Evolutionary conservation across 257 asterid genomes (phyloP).

Genomic region (Penstemon davidsonii): DNA sequence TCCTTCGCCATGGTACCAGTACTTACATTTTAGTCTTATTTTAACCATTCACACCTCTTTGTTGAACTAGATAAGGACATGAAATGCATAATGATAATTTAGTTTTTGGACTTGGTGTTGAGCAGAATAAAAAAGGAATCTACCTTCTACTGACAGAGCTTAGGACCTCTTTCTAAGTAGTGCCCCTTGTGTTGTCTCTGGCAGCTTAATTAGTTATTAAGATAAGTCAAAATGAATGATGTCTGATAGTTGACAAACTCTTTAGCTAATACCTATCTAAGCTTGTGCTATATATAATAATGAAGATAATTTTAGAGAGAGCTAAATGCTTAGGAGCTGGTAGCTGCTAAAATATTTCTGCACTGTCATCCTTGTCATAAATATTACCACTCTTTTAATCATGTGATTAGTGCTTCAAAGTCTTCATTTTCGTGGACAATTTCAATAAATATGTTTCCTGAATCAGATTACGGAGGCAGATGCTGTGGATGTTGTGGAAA

Average conservation of each 20-base stretch:
- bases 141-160: conserved; percentile 5
- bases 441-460: conserved; percentile 31
- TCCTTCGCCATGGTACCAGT: conserved; percentile 10
- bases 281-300: background rate
- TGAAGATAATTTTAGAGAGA: background rate
- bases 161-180: conserved; percentile 8
- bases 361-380: conserved; percentile 1
- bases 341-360: background rate
- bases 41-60: background rate
- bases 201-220: background rate
- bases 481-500: conserved; percentile 85
- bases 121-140: conserved; percentile 2
- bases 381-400: conserved; percentile 5
- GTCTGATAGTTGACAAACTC: background rate
- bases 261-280: conserved; percentile 1
- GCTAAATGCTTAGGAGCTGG: conserved; percentile 5
- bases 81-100: background rate
- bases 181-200: background rate
- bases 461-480: conserved; percentile 90
- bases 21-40: background rate
- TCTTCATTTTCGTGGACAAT: conserved; percentile 22
- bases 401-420: conserved; percentile 14
- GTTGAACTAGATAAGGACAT: conserved; percentile 12
- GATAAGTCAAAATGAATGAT: too few relatives aligned
- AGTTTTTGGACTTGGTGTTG: conserved; percentile 13